Percentiles rank a stretch among this genome's conserved stretches.
These are phyloP conservation scores for Apiospora koreana DNA, from an alignment of 2,329 filamentous ascomycete genomes.

Conservation along the genomic window DNA sequence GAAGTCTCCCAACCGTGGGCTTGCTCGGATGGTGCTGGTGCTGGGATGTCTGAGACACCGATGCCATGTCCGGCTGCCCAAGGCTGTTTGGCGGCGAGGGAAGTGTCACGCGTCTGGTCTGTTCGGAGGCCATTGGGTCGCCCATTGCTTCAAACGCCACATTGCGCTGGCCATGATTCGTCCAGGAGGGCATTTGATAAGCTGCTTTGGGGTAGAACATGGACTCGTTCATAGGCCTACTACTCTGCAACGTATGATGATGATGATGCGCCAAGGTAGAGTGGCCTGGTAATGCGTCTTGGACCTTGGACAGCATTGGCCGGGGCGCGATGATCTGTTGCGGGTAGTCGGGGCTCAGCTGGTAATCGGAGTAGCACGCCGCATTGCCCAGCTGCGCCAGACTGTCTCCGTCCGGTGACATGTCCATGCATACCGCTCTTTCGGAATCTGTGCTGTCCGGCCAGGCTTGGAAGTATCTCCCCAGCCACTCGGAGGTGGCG, in stretches of 20 bases:
- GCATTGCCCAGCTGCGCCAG: slow-evolving; percentile 27
- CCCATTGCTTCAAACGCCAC: neutral
- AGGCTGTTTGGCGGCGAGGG: neutral
- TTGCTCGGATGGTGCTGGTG: neutral
- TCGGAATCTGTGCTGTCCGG: slow-evolving; percentile 19
- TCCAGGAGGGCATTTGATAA: neutral
- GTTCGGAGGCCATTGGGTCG: neutral
- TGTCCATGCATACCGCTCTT: slow-evolving; percentile 21
- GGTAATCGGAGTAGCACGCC: neutral
- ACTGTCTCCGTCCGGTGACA: slow-evolving; percentile 24
- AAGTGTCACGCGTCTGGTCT: neutral
- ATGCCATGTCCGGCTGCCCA: neutral
- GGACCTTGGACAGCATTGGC: neutral
- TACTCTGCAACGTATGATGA: neutral
- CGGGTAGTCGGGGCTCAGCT: neutral
- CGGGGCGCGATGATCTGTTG: neutral
- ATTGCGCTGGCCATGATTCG: neutral
- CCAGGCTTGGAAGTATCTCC: slow-evolving; percentile 29
- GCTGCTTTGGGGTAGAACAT: slow-evolving; percentile 1
- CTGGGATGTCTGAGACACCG: neutral
- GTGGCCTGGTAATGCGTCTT: neutral
- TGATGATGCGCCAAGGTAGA: neutral
- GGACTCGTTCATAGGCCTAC: neutral
- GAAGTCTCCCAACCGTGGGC: neutral
- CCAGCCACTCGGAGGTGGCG: slow-evolving; percentile 25